Percentiles rank a stretch among this genome's conserved stretches.
Evolutionary conservation across 2,329 filamentous ascomycete species (phyloP).

Genomic region (Colletotrichum kahawae): DNA sequence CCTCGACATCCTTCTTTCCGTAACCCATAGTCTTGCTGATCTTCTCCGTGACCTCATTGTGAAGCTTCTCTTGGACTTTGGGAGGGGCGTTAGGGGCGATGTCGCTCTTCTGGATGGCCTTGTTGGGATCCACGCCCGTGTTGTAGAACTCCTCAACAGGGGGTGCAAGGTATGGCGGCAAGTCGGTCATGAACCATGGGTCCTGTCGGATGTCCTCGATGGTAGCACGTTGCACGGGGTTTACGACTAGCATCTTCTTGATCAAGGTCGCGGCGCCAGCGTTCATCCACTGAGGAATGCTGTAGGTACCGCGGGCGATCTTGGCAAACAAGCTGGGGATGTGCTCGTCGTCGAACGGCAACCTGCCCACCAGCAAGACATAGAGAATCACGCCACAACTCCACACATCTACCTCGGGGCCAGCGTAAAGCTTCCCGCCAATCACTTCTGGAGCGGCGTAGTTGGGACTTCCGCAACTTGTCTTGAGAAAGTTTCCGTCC

Average conservation of each 20-base stretch:
- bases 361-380: constrained; percentile 77
- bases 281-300: constrained; percentile 89
- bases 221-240: constrained; percentile 91
- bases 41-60: constrained; percentile 92
- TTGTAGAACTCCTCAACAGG: constrained; percentile 92
- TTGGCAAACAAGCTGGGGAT: constrained; percentile 98
- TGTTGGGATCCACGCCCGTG: constrained; percentile 92
- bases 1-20: constrained; percentile 91
- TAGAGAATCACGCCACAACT: constrained; percentile 93
- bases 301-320: constrained; percentile 93
- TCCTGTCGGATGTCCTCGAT: constrained; percentile 93
- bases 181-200: constrained; percentile 89
- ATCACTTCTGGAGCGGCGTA: constrained; percentile 98
- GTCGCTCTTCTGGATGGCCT: constrained; percentile 82
- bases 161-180: constrained; percentile 85
- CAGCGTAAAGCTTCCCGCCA: constrained; percentile 95
- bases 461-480: constrained; percentile 96
- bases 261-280: constrained; percentile 82
- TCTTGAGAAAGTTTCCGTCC: constrained; percentile 98
- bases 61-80: constrained; percentile 85
- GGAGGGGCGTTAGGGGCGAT: constrained; percentile 80
- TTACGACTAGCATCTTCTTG: constrained; percentile 92
- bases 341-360: constrained; percentile 98
- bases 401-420: constrained; percentile 98
- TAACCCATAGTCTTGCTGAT: constrained; percentile 99